Percentiles rank a stretch among this genome's conserved stretches.
Conservation (phyloP, 2,329 filamentous ascomycete species). For the Trichoderma guizhouense region DNA sequence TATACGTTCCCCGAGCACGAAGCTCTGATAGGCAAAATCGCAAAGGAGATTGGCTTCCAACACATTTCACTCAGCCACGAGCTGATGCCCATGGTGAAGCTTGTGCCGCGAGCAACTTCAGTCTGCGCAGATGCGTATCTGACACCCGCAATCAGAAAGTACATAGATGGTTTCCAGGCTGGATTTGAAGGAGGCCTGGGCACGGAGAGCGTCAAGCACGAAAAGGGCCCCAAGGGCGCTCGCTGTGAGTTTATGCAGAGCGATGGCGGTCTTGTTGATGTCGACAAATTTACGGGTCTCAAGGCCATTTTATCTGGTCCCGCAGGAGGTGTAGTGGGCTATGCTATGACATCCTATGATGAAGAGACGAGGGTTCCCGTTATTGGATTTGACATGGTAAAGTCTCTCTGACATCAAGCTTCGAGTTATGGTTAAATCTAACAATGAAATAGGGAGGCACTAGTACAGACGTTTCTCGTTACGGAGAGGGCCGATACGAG, state of each 20-base stretch:
- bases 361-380: constrained; percentile 76
- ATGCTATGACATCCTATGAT: constrained; percentile 88
- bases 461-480: constrained; percentile 85
- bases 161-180: constrained; percentile 69
- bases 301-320: constrained; percentile 85
- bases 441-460: constrained; percentile 61
- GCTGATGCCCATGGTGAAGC: constrained; percentile 45
- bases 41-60: constrained; percentile 67
- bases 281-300: constrained; percentile 78
- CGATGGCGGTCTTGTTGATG: constrained; percentile 70
- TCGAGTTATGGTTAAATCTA: not conserved
- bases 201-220: constrained; percentile 66
- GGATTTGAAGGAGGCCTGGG: constrained; percentile 81
- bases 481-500: constrained; percentile 80
- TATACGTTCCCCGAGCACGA: constrained; percentile 91
- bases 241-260: constrained; percentile 96
- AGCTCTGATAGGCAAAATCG: constrained; percentile 69
- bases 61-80: constrained; percentile 63
- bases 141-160: constrained; percentile 41
- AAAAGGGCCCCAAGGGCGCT: constrained; percentile 63
- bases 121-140: constrained; percentile 45
- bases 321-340: constrained; percentile 90
- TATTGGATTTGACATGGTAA: constrained; percentile 87
- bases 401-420: not conserved
- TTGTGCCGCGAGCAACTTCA: constrained; percentile 41